A percentile compares a stretch with the other conserved stretches of the same genome.
Conservation (phyloP, 106 monocot genomes). For the Dendrobium catenatum region DNA sequence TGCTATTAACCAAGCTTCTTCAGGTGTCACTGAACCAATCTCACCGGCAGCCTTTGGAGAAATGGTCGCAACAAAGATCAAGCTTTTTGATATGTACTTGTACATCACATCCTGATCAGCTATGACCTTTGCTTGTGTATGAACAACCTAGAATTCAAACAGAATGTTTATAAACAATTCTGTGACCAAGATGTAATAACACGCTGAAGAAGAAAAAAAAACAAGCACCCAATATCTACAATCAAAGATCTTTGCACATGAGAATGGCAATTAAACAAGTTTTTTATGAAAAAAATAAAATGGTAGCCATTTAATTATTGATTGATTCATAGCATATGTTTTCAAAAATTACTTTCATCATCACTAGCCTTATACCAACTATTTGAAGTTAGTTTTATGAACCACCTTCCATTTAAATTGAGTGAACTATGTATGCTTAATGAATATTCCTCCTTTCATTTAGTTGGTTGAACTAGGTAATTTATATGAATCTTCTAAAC, state of each 20-base stretch:
- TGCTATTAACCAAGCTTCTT: conserved; percentile 74
- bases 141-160: conserved; percentile 69
- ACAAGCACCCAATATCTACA: not conserved
- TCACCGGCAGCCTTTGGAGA: conserved; percentile 74
- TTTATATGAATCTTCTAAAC: not conserved
- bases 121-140: conserved; percentile 91
- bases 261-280: not conserved
- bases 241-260: not conserved
- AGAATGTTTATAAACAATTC: not conserved
- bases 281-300: not conserved
- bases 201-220: not conserved
- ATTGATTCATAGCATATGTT: not conserved
- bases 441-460: not conserved
- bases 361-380: not conserved
- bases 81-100: conserved; percentile 86
- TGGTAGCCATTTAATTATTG: not conserved
- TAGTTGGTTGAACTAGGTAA: not conserved
- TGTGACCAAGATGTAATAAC: not conserved
- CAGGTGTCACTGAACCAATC: conserved; percentile 82
- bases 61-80: conserved; percentile 82
- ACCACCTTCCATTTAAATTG: not conserved
- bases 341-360: not conserved
- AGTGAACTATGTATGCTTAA: not conserved
- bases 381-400: not conserved
- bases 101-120: conserved; percentile 92